A percentile compares a stretch with the other conserved stretches of the same genome.
phyloP scores from a whole-genome alignment of 2,329 filamentous ascomycete genomes.

The Nigrospora sphaerica region DNA sequence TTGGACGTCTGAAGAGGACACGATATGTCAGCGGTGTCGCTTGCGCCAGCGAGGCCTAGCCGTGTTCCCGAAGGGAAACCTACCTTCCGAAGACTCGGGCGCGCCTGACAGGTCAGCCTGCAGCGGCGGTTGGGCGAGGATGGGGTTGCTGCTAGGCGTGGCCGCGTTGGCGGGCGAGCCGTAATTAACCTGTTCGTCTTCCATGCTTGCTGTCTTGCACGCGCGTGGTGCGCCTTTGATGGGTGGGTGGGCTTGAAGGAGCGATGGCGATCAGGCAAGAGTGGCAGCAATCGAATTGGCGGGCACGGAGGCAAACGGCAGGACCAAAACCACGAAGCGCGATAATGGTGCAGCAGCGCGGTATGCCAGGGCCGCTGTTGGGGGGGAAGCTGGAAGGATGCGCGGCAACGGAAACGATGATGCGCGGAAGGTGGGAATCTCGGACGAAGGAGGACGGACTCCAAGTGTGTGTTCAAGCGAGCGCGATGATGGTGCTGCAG shows the following conservation, averaged over 20 bases:
- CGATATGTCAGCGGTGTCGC: constrained; percentile 4
- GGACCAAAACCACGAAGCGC: no score
- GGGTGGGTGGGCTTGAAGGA: background rate
- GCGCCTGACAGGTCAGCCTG: constrained; percentile 32
- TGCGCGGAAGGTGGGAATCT: no score
- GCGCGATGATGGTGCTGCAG: no score
- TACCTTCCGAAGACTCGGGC: constrained; percentile 40
- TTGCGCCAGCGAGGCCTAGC: background rate
- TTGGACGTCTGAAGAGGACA: constrained; percentile 46
- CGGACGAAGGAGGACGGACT: no score
- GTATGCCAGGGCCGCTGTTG: no score
- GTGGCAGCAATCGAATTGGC: no score
- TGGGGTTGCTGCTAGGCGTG: constrained; percentile 50
- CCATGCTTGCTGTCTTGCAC: constrained; percentile 40
- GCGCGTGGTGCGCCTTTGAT: constrained; percentile 8
- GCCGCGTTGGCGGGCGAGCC: constrained; percentile 50
- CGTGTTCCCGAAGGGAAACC: constrained; percentile 6
- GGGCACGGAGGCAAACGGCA: no score
- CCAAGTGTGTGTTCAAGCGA: no score
- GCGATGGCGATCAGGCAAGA: no score
- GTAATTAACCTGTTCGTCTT: constrained; percentile 48
- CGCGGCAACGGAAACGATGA: no score
- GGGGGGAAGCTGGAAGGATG: no score
- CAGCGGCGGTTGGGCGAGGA: constrained; percentile 47
- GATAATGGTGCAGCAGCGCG: no score